Percentiles rank a stretch among this genome's conserved stretches.
Evolutionary conservation across 106 monocot species (phyloP).

Genomic region (Hemerocallis citrina): DNA sequence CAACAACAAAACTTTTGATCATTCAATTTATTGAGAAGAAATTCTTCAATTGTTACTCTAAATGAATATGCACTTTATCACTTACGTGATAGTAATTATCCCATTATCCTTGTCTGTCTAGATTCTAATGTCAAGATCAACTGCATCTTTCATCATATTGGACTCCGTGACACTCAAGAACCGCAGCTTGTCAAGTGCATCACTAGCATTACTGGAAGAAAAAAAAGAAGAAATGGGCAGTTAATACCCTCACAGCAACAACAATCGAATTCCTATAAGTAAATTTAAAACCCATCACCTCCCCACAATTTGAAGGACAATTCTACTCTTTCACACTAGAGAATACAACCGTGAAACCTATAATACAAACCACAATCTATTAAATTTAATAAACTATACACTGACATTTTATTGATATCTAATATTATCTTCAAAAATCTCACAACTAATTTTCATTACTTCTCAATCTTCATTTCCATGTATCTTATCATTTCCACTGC

Average conservation of each 20-base stretch:
- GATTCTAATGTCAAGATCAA: conserved; percentile 87
- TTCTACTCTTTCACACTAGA: no score
- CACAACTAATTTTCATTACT: no score
- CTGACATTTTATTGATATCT: no score
- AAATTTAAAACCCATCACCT: background rate
- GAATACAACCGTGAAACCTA: no score
- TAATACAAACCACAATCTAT: no score
- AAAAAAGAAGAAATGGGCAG: background rate
- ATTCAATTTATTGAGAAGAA: background rate
- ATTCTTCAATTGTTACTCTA: background rate
- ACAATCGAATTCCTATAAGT: background rate
- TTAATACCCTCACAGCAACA: no score
- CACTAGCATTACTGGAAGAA: conserved; percentile 87
- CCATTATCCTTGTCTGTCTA: conserved; percentile 89
- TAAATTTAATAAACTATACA: no score
- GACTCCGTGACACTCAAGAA: conserved; percentile 86
- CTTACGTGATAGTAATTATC: conserved; percentile 86
- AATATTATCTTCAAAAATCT: no score
- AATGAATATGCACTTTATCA: background rate
- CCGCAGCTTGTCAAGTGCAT: conserved; percentile 92
- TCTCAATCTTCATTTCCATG: no score
- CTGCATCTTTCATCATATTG: conserved; percentile 64
- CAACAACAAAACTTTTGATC: background rate
- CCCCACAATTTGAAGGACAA: no score
- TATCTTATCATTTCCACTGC: no score